Conservation (phyloP, 495 filamentous ascomycete species). For the Podospora didyma region DNA sequence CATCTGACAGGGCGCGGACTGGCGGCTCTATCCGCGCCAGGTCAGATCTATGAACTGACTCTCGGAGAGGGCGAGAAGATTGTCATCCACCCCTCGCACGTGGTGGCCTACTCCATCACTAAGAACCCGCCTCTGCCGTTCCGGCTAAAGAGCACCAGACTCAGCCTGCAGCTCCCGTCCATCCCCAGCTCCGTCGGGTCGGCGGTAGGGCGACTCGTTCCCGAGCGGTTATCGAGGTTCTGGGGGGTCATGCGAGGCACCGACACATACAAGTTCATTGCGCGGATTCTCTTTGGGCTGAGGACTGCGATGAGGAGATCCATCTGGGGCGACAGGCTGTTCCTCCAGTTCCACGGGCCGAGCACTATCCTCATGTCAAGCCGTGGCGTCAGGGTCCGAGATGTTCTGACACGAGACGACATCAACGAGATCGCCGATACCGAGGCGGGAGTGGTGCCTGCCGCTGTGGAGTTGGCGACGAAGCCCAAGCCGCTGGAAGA, state of each 20-base stretch:
- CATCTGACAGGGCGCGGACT: conserved; percentile 82
- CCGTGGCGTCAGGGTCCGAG: conserved; percentile 67
- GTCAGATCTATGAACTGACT: conserved; percentile 79
- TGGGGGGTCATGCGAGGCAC: conserved; percentile 65
- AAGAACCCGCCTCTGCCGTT: conserved; percentile 73
- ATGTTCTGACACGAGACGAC: conserved; percentile 69
- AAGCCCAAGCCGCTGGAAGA: conserved; percentile 27
- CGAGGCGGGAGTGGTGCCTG: conserved; percentile 54
- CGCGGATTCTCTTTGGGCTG: conserved; percentile 56
- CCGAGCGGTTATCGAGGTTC: conserved; percentile 58
- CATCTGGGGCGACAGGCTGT: conserved; percentile 93
- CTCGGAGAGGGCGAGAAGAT: conserved; percentile 80
- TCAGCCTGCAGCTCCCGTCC: conserved; percentile 76
- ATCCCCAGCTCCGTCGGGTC: conserved; percentile 50
- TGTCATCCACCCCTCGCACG: conserved; percentile 78
- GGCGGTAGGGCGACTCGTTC: conserved; percentile 26
- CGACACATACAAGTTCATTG: conserved; percentile 62
- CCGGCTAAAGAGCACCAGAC: conserved; percentile 70
- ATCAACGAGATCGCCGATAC: conserved; percentile 82
- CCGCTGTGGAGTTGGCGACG: conserved; percentile 41
- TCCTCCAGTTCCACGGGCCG: conserved; percentile 84
- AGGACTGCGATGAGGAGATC: conserved; percentile 71
- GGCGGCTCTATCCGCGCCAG: conserved; percentile 75
- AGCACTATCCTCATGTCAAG: conserved; percentile 81
- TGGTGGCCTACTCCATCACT: conserved; percentile 81